Percentiles rank a stretch among this genome's conserved stretches.
These are phyloP conservation scores for Fusarium poae DNA, from an alignment of 2,329 filamentous ascomycete genomes.

Conservation along the genomic window DNA sequence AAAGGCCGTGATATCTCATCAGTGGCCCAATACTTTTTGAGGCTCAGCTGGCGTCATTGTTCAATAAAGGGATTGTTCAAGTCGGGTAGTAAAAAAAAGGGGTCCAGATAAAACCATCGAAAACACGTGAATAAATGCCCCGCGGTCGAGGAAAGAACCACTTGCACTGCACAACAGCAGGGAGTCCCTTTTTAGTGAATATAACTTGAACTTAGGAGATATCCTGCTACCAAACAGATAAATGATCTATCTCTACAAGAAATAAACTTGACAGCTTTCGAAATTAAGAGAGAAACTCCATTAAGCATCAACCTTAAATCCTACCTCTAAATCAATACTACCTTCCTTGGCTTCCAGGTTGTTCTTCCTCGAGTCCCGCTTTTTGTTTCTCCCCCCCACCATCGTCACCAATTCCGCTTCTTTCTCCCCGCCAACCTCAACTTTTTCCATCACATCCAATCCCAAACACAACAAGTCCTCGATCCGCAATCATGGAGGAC, in stretches of 20 bases:
- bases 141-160: slow-evolving; percentile 22
- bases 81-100: slow-evolving; percentile 4
- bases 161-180: not conserved
- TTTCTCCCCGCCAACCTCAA: slow-evolving; percentile 45
- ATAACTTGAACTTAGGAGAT: not conserved
- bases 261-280: not conserved
- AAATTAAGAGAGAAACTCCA: not conserved
- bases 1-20: not conserved
- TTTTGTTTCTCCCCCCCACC: slow-evolving; percentile 45
- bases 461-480: slow-evolving; percentile 25
- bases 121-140: slow-evolving; percentile 40
- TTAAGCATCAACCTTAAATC: not conserved
- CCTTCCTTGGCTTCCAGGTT: not conserved
- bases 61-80: slow-evolving; percentile 12
- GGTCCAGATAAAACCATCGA: slow-evolving; percentile 15
- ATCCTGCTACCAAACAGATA: not conserved
- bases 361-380: slow-evolving; percentile 31
- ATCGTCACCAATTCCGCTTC: slow-evolving; percentile 41
- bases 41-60: not conserved
- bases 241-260: not conserved
- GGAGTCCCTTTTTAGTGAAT: not conserved
- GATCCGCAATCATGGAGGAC: slow-evolving; percentile 78
- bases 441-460: slow-evolving; percentile 29
- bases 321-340: not conserved
- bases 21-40: not conserved